Base-by-base conservation (phyloP, 2,329 filamentous ascomycete species). In the Torrubiella hemipterigena region DNA sequence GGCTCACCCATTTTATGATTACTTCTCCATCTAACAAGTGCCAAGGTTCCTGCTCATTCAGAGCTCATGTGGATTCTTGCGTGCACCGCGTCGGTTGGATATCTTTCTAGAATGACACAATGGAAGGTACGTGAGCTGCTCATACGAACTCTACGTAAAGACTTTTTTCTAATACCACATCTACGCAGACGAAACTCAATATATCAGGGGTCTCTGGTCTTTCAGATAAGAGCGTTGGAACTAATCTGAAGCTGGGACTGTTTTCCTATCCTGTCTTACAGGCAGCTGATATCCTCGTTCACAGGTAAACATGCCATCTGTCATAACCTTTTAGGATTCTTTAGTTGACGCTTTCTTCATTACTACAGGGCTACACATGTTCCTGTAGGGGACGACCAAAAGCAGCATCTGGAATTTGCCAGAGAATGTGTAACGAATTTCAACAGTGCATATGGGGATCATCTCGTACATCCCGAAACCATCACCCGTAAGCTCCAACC, bases 51-150 rank as follows among this genome's bases (percentile, higher is more conserved):
- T 13, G 77, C 78, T 28, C 91, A 96, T 58, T 63, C 81, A 4
- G 87, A 96, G 55, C 67, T 98, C 40, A 93, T 94, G 82, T 98
- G 91, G 91, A 86, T 96, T 48, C 60, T 98, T 38, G 89, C 84
- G 49, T 95, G 87, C 42, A 81, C 82, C 31, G 83, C 91, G 16
- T 89, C 83, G 5, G 86, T 91, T 55, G 91, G 91, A 23, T 93
- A 94, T 56, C 63, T 98, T n/a, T 81, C 81, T 8, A 70, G 91
- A n/a, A 98, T 98, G 91, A 96, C 91, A 17, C 91, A 96, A 56
- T 98, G 91, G 87, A 98, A 98, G 76, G 85, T 84, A 36, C 30
- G n/a, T 22, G 26, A 16, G 3, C 27, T 18, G 7, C 13, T 10
- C 30, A 3, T n/a, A 14, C 22, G 22, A 11, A 8, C 12, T 6